A percentile compares a stretch with the other conserved stretches of the same genome.
phyloP scores from a whole-genome alignment of 257 asterid genomes.

The Solanum neorickii region DNA sequence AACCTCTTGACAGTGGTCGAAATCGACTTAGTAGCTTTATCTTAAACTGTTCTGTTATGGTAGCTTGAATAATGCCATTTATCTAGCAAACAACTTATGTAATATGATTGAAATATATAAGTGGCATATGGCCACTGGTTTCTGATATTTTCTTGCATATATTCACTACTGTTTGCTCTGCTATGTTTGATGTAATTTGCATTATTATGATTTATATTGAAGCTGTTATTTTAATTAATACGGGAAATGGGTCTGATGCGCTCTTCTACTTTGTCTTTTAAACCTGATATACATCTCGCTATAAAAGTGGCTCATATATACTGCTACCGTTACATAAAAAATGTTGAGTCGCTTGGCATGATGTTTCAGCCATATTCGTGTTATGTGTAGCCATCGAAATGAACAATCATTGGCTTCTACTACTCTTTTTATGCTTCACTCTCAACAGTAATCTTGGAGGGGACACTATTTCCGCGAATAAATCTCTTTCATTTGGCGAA shows the following conservation, averaged over 20 bases:
- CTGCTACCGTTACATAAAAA: no score
- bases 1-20: slow-evolving; percentile 36
- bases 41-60: slow-evolving; percentile 62
- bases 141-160: not conserved
- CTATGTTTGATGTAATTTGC: not conserved
- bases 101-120: not conserved
- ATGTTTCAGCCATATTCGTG: not conserved
- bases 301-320: no score
- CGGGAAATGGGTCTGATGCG: no score
- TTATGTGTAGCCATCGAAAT: not conserved
- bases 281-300: no score
- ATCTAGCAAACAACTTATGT: not conserved
- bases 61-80: slow-evolving; percentile 28
- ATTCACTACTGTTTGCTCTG: not conserved
- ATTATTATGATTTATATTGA: not conserved
- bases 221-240: not conserved
- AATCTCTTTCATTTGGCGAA: not conserved
- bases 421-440: not conserved
- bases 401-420: not conserved
- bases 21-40: slow-evolving; percentile 58
- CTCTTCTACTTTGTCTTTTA: no score
- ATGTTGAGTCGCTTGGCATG: not conserved
- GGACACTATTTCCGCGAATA: not conserved
- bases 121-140: not conserved
- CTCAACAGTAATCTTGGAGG: not conserved